Evolutionary conservation across 2,329 filamentous ascomycete species (phyloP), one percentile per base, ranked within the genome.

Genomic region (Beauveria pseudobassiana): DNA sequence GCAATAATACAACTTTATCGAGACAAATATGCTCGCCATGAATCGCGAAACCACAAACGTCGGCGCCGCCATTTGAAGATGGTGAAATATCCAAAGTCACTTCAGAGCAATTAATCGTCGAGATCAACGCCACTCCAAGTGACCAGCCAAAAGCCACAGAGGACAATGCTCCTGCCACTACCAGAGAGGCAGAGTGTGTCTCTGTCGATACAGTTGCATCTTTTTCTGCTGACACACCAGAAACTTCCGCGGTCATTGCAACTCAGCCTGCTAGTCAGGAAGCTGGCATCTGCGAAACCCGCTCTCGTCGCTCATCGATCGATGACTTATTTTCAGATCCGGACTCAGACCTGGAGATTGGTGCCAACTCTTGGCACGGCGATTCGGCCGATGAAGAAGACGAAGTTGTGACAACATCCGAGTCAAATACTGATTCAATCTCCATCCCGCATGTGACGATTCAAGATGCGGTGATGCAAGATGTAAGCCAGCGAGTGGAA

Each of bases 21-120:
- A 10, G 68, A 63, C 26, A 76, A 75, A 61, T 67, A 69, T 4
- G 65, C 67, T 5, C 76, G 77, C 7, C 79, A 80, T 63, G 64
- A 67, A n/a, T 70, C 69, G 56, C 75, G 80, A 22, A 82, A 83
- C 59, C 68, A 65, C 24, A 78, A 75, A 67, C 76, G 80, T n/a
- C 67, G 66, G 43, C 70, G 68, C 50, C 69, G 74, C 5, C 78
- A 78, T 10, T 55, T 77, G 5, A 64, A 68, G 5, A 51, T 65
- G 52, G 72, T 69, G 12, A 51, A 50, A 3, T 38, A 38, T 71
- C 66, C 55, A 52, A 28, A 55, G 12, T 62, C 65, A 2, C 50
- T 70, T n/a, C n/a, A 22, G 38, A 68, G 61, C 64, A 76, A 65
- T 24, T 62, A 12, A 42, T 65, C 40, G 61, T 62, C 40, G 54